Evolutionary conservation across 2,329 filamentous ascomycete genomes (phyloP).

Genomic region (Ilyonectria destructans): DNA sequence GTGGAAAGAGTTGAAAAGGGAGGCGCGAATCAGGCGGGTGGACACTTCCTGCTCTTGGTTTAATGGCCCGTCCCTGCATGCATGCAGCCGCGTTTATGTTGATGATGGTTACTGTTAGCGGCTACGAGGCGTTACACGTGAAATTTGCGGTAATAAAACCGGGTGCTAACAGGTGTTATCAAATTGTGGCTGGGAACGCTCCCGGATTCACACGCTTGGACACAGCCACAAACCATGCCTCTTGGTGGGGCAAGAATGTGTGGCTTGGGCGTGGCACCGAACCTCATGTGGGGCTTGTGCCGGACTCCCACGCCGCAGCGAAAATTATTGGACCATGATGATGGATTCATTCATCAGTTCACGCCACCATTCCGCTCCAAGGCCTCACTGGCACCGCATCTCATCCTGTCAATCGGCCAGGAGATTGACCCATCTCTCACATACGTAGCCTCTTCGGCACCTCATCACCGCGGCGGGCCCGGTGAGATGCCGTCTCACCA

Average conservation of each 20-base stretch:
- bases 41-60: conserved; percentile 25
- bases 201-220: conserved; percentile 2
- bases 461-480: conserved; percentile 39
- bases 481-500: conserved; percentile 50
- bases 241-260: conserved; percentile 13
- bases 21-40: conserved; percentile 36
- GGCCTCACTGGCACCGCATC: conserved; percentile 23
- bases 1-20: conserved; percentile 31
- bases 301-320: conserved; percentile 36
- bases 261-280: conserved; percentile 26
- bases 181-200: conserved; percentile 4
- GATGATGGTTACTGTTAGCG: conserved; percentile 33
- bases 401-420: conserved; percentile 36
- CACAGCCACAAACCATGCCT: conserved; percentile 16
- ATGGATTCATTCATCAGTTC: conserved; percentile 38
- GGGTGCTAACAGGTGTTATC: conserved; percentile 31
- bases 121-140: not conserved
- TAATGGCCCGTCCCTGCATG: conserved; percentile 28
- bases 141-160: not conserved
- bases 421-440: conserved; percentile 28
- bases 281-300: conserved; percentile 18
- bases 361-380: conserved; percentile 34
- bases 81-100: conserved; percentile 10
- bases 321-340: conserved; percentile 45
- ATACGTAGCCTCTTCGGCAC: conserved; percentile 34